Percentiles rank a stretch among this genome's conserved stretches.
These are phyloP conservation scores for Wickerhamomyces bisporus DNA, from an alignment of 805 yeast species.

Conservation along the genomic window DNA sequence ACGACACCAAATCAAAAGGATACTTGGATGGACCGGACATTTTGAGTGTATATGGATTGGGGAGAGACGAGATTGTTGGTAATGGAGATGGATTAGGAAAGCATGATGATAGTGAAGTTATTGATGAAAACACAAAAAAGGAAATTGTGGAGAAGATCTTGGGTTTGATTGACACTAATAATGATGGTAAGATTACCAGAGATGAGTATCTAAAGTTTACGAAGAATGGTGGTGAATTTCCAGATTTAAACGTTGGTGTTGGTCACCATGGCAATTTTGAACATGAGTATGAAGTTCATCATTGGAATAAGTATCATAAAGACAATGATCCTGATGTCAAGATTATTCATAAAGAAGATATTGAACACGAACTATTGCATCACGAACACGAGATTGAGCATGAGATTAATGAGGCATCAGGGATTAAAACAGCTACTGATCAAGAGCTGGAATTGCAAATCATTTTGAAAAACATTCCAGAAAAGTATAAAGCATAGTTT, in stretches of 20 bases:
- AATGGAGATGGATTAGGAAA: slow-evolving; percentile 87
- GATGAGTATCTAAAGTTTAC: slow-evolving; percentile 69
- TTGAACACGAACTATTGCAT: slow-evolving; percentile 45
- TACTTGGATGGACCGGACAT: slow-evolving; percentile 57
- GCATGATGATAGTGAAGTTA: slow-evolving; percentile 59
- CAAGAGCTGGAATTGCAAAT: slow-evolving; percentile 37
- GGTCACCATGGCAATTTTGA: slow-evolving; percentile 95
- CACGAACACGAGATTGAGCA: slow-evolving; percentile 69
- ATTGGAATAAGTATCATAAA: slow-evolving; percentile 79
- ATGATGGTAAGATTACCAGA: slow-evolving; percentile 57
- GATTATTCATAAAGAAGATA: slow-evolving; percentile 79
- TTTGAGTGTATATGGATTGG: slow-evolving; percentile 73
- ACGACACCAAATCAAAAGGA: slow-evolving; percentile 63
- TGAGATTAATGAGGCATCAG: slow-evolving; percentile 59
- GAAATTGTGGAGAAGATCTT: slow-evolving; percentile 52
- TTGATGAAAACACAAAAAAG: slow-evolving; percentile 48
- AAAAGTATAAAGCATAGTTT: slow-evolving; percentile 25
- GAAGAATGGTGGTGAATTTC: slow-evolving; percentile 63
- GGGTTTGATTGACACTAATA: slow-evolving; percentile 55
- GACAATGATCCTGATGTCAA: slow-evolving; percentile 79
- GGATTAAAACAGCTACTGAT: slow-evolving; percentile 27
- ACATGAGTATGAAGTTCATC: slow-evolving; percentile 89
- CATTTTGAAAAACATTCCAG: slow-evolving; percentile 32
- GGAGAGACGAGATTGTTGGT: slow-evolving; percentile 69
- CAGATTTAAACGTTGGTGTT: slow-evolving; percentile 89